Percentiles rank a stretch among this genome's conserved stretches.
phyloP scores from a whole-genome alignment of 306 rosid genomes.

The Gastrolobium bilobum region DNA sequence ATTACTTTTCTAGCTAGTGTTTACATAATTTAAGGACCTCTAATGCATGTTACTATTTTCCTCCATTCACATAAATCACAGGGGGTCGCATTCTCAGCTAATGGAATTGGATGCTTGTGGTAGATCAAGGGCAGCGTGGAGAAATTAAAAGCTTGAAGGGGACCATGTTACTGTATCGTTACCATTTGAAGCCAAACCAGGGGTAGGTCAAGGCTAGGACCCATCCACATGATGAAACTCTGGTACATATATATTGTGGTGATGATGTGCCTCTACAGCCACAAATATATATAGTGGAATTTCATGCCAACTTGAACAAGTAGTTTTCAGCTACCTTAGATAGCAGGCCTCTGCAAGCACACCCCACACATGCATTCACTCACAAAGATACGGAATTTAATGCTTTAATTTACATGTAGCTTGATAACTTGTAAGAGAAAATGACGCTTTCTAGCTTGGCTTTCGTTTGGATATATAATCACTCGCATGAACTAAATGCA shows the following conservation, averaged over 20 bases:
- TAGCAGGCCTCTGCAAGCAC: constrained; percentile 22
- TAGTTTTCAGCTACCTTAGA: constrained; percentile 47
- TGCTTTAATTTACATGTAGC: constrained; percentile 38
- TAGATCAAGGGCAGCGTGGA: constrained; percentile 37
- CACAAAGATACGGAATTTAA: constrained; percentile 53
- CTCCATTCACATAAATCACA: constrained; percentile 13
- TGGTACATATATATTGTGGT: constrained; percentile 34
- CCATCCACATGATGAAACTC: constrained; percentile 43
- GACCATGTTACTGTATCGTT: constrained; percentile 43
- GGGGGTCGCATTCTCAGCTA: constrained; percentile 30
- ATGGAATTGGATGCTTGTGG: constrained; percentile 40
- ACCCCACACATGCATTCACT: constrained; percentile 42
- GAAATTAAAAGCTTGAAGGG: constrained; percentile 41
- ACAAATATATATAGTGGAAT: constrained; percentile 42
- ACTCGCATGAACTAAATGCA: not conserved
- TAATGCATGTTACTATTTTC: constrained; percentile 44
- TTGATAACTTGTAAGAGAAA: constrained; percentile 5
- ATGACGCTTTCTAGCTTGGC: constrained; percentile 35
- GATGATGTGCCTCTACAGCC: constrained; percentile 41
- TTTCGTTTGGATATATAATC: not conserved
- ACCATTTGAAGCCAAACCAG: constrained; percentile 44
- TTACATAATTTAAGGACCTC: constrained; percentile 48
- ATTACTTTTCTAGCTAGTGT: constrained; percentile 45
- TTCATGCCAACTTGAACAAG: constrained; percentile 42
- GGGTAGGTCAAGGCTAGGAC: constrained; percentile 52